Percentiles rank a stretch among this genome's conserved stretches.
Evolutionary conservation across 75 land plant genomes (phyloP).

Genomic region (Isoetes taiwanensis): DNA sequence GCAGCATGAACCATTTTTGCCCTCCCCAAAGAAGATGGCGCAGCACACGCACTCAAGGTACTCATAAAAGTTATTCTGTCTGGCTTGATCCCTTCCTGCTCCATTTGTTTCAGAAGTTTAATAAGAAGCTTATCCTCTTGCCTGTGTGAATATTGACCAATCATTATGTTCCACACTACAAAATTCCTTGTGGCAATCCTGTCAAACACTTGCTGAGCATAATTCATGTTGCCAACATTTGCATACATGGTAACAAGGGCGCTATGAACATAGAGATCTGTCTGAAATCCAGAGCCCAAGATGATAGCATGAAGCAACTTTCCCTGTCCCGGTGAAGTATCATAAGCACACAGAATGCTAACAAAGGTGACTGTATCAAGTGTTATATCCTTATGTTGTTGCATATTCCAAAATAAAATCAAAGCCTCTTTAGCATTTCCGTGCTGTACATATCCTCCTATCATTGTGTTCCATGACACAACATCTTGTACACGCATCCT

Average conservation of each 20-base stretch:
- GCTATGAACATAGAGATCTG: not conserved
- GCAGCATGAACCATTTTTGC: too few species aligned
- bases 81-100: too few species aligned
- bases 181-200: not conserved
- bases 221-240: not conserved
- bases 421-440: too few species aligned
- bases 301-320: not conserved
- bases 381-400: too few species aligned
- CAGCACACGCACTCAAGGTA: too few species aligned
- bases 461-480: conserved; percentile 8
- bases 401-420: too few species aligned
- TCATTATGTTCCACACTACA: conserved; percentile 6
- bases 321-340: not conserved
- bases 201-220: not conserved
- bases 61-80: too few species aligned
- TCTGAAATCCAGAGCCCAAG: not conserved
- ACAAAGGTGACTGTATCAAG: too few species aligned
- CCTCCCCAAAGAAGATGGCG: too few species aligned
- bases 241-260: conserved; percentile 6
- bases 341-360: not conserved
- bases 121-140: too few species aligned
- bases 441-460: not conserved
- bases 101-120: too few species aligned
- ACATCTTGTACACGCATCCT: not conserved
- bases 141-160: not conserved